Conservation (phyloP, 1,139 yeast genomes). For the Kodamaea suecica region DNA sequence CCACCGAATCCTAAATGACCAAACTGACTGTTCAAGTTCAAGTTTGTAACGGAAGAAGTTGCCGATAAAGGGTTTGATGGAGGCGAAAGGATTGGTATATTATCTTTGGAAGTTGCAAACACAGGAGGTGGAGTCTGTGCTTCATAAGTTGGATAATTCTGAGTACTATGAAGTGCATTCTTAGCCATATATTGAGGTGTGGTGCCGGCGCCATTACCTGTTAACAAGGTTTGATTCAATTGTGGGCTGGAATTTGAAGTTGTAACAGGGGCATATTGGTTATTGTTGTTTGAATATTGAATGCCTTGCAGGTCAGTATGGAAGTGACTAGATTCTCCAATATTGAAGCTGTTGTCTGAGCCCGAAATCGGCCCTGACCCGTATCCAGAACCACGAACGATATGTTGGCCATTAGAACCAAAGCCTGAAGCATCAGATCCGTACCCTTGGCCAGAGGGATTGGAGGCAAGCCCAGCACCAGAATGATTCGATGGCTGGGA, state of each 20-base stretch:
- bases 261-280: too few species aligned
- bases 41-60: constrained; percentile 39
- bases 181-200: constrained; percentile 1
- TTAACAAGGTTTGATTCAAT: too few species aligned
- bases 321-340: neutral
- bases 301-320: neutral
- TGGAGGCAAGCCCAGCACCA: neutral
- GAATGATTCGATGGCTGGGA: too few species aligned
- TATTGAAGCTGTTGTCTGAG: neutral
- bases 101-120: constrained; percentile 11
- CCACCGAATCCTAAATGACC: constrained; percentile 4
- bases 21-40: constrained; percentile 21
- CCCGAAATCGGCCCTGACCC: neutral
- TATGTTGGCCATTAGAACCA: neutral
- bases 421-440: neutral
- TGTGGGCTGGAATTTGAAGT: too few species aligned
- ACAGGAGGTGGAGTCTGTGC: constrained; percentile 17
- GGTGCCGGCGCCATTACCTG: neutral
- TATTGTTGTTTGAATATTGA: too few species aligned
- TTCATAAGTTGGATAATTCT: constrained; percentile 11
- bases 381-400: neutral
- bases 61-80: constrained; percentile 34
- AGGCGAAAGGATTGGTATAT: constrained; percentile 20
- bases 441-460: neutral
- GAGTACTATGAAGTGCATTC: constrained; percentile 4